Conservation (phyloP, 106 monocot species). For the Chionographis japonica region DNA sequence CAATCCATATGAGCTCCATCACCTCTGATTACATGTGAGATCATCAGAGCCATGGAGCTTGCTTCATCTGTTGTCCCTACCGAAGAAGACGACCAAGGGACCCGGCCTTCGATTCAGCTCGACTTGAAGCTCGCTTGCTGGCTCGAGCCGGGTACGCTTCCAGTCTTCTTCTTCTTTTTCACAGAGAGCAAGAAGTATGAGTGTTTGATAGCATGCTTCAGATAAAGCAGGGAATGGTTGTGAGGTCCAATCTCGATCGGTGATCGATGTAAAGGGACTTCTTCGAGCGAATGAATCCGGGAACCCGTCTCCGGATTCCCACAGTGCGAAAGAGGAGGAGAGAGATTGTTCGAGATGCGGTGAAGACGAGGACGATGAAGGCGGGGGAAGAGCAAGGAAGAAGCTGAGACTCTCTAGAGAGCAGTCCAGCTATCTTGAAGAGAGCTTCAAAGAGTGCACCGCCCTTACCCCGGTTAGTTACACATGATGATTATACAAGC, state of each 20-base stretch:
- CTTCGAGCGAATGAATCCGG: background rate
- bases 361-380: background rate
- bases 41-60: too few relatives aligned
- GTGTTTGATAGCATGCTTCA: background rate
- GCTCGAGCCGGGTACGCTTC: background rate
- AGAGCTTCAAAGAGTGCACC: slow-evolving; percentile 3
- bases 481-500: background rate
- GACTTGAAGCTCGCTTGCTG: slow-evolving; percentile 4
- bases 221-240: background rate
- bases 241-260: too few relatives aligned
- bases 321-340: background rate
- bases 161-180: background rate
- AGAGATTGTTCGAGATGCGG: background rate
- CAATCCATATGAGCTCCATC: too few relatives aligned
- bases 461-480: slow-evolving; percentile 1
- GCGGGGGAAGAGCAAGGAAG: background rate
- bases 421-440: slow-evolving; percentile 1
- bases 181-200: background rate
- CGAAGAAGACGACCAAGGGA: background rate
- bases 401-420: slow-evolving; percentile 8
- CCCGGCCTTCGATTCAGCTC: background rate
- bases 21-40: too few relatives aligned
- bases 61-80: too few relatives aligned
- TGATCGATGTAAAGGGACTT: too few relatives aligned
- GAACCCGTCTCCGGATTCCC: background rate